phyloP scores from a whole-genome alignment of 371 early-diverging fungal genomes.

The Actinomortierella wolfii region DNA sequence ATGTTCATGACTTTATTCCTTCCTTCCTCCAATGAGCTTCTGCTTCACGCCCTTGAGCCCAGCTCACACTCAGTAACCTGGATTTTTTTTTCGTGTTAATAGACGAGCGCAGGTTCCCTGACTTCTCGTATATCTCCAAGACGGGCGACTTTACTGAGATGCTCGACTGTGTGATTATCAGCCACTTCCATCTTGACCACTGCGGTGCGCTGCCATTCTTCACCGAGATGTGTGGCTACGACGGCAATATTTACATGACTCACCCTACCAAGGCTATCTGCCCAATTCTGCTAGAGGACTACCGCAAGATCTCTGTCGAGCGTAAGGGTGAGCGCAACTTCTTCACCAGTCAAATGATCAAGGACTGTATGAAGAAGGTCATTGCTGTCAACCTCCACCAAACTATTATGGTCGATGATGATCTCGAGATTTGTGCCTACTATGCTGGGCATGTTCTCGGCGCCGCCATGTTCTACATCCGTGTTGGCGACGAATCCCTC shows the following conservation, averaged over 20 bases:
- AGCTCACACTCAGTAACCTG: no score
- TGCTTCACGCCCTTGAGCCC: no score
- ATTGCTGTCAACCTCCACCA: slow-evolving; percentile 90
- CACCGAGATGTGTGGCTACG: slow-evolving; percentile 94
- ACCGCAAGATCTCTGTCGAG: slow-evolving; percentile 87
- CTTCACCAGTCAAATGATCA: slow-evolving; percentile 85
- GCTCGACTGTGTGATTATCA: slow-evolving; percentile 91
- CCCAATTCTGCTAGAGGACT: slow-evolving; percentile 92
- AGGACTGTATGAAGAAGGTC: slow-evolving; percentile 90
- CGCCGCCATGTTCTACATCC: slow-evolving; percentile 95
- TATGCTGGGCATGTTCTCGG: slow-evolving; percentile 99
- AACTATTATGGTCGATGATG: slow-evolving; percentile 81
- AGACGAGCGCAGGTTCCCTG: slow-evolving; percentile 95
- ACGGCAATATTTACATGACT: slow-evolving; percentile 97
- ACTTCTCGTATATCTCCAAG: slow-evolving; percentile 93
- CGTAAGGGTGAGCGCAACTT: slow-evolving; percentile 87
- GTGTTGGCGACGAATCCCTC: slow-evolving; percentile 78
- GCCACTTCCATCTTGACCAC: slow-evolving; percentile 98
- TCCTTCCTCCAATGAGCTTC: no score
- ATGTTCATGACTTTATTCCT: no score
- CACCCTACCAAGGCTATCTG: slow-evolving; percentile 95
- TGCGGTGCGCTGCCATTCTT: slow-evolving; percentile 97
- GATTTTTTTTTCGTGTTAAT: no score
- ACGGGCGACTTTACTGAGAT: slow-evolving; percentile 82
- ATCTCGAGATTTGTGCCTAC: slow-evolving; percentile 88